Evolutionary conservation across 2,329 filamentous ascomycete genomes (phyloP).

Genomic region (Pezicula neosporulosa): DNA sequence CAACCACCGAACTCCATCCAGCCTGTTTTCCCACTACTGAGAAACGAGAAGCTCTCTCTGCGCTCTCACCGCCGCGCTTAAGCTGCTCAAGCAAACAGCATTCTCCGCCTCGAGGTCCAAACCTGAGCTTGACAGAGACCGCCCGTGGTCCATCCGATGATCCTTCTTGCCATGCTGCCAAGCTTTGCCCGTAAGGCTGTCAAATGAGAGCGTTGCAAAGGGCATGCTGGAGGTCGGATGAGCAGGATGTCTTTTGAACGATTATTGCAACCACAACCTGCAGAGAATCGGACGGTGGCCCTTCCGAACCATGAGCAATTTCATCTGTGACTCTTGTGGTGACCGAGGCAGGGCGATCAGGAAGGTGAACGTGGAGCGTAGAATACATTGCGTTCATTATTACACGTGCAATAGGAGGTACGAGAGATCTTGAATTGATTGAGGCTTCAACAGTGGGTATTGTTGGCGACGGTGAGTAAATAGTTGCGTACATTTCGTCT

Average conservation of each 20-base stretch:
- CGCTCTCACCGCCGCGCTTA: neutral
- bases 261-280: neutral
- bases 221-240: neutral
- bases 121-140: neutral
- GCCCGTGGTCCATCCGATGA: neutral
- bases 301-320: slow-evolving; percentile 18
- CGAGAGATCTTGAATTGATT: no score
- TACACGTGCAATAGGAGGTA: no score
- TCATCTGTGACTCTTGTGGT: slow-evolving; percentile 11
- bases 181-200: neutral
- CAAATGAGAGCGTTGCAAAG: neutral
- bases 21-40: no score
- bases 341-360: neutral
- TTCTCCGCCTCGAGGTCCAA: neutral
- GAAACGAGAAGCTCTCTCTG: no score
- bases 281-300: slow-evolving; percentile 12
- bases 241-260: neutral
- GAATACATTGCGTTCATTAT: no score
- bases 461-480: no score
- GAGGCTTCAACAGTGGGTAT: no score
- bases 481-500: neutral
- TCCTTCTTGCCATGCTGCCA: neutral
- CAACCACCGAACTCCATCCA: neutral
- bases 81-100: neutral
- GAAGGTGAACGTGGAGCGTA: no score